Evolutionary conservation across 2,329 filamentous ascomycete species (phyloP).

Genomic region (Fusarium caatingaense): DNA sequence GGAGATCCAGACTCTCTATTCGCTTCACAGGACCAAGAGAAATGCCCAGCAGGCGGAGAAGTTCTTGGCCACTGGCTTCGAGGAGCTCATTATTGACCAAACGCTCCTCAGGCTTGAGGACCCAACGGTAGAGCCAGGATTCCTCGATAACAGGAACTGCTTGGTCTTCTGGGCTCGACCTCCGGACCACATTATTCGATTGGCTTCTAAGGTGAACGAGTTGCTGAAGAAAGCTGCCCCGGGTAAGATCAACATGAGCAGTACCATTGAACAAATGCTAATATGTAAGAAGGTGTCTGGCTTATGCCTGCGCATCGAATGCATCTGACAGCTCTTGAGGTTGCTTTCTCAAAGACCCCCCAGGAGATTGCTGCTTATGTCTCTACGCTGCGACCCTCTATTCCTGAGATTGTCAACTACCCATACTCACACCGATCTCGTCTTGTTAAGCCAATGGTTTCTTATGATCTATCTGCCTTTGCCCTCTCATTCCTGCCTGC

Average conservation of each 20-base stretch:
- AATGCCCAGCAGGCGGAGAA: conserved; percentile 81
- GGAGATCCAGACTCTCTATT: conserved; percentile 78
- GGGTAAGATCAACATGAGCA: conserved; percentile 63
- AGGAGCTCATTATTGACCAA: conserved; percentile 79
- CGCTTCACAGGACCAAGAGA: conserved; percentile 77
- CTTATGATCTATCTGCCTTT: conserved; percentile 86
- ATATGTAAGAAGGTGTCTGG: conserved; percentile 74
- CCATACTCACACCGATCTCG: conserved; percentile 75
- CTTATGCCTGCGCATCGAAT: conserved; percentile 82
- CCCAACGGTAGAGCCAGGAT: conserved; percentile 72
- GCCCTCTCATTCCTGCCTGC: conserved; percentile 90
- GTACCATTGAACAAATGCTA: not conserved
- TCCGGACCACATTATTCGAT: conserved; percentile 73
- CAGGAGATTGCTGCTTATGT: conserved; percentile 75
- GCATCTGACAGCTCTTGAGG: conserved; percentile 87
- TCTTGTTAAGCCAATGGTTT: conserved; percentile 84
- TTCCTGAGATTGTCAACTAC: conserved; percentile 72
- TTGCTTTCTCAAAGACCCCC: conserved; percentile 81
- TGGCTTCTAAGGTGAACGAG: conserved; percentile 77
- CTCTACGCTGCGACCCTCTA: conserved; percentile 63
- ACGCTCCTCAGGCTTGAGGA: conserved; percentile 77
- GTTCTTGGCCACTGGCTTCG: conserved; percentile 75
- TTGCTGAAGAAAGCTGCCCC: conserved; percentile 73
- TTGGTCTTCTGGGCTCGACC: conserved; percentile 91
- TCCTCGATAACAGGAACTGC: conserved; percentile 81